Percentiles rank a stretch among this genome's conserved stretches.
Conservation (phyloP, 352 stramenopile genomes). For the Phytophthora multivora region DNA sequence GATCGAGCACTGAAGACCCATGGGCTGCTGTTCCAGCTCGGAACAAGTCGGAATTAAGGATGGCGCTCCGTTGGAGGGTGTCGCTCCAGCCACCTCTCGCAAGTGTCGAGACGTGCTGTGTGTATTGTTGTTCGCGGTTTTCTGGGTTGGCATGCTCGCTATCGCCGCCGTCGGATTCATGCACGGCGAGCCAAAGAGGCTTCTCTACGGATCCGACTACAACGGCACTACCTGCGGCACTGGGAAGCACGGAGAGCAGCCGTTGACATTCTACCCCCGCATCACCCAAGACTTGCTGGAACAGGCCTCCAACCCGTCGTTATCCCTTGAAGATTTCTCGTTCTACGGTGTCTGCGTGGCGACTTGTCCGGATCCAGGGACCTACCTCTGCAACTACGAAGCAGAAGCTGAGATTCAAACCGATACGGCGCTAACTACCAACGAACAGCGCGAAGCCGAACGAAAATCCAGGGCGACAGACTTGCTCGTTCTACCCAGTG, state of each 20-base stretch:
- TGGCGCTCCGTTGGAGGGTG: conserved; percentile 36
- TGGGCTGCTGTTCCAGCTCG: conserved; percentile 74
- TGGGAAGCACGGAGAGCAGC: conserved; percentile 23
- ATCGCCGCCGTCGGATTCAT: conserved; percentile 60
- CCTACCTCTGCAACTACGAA: conserved; percentile 83
- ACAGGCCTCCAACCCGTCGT: conserved; percentile 49
- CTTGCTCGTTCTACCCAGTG: conserved; percentile 32
- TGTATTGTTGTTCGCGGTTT: conserved; percentile 66
- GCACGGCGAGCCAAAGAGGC: conserved; percentile 66
- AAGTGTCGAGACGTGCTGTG: conserved; percentile 81
- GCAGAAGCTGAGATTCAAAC: conserved; percentile 55
- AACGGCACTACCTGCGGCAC: conserved; percentile 80
- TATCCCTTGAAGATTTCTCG: conserved; percentile 44
- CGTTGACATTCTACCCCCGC: conserved; percentile 76
- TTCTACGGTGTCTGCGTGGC: conserved; percentile 81
- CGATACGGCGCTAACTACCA: conserved; percentile 44
- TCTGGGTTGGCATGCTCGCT: conserved; percentile 76
- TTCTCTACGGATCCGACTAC: conserved; percentile 78
- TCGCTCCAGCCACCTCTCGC: conserved; percentile 54
- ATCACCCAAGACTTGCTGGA: conserved; percentile 80
- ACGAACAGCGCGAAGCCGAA: conserved; percentile 44
- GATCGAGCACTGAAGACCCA: conserved; percentile 18
- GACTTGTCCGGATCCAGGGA: conserved; percentile 44
- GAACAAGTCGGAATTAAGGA: conserved; percentile 47
- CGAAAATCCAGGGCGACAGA: conserved; percentile 50